These are phyloP conservation scores for Candida mattraensis DNA, from an alignment of 805 yeast species.

Conservation along the genomic window DNA sequence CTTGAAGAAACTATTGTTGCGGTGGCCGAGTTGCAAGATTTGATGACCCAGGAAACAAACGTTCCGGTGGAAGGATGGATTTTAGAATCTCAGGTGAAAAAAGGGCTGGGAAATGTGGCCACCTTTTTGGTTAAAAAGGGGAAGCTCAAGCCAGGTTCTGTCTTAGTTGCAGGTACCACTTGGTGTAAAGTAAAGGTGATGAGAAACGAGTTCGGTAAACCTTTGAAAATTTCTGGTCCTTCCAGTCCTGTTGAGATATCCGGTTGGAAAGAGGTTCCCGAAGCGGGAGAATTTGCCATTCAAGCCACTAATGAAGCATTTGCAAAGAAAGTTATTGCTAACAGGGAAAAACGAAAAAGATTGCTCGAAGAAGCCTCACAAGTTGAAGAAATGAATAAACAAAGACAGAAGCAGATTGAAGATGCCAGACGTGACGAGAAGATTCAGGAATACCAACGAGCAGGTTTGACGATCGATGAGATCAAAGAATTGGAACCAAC, in stretches of 20 bases:
- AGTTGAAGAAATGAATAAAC: slow-evolving; percentile 69
- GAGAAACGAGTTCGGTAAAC: slow-evolving; percentile 69
- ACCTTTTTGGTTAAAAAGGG: slow-evolving; percentile 85
- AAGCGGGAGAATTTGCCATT: slow-evolving; percentile 81
- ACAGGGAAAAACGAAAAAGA: slow-evolving; percentile 55
- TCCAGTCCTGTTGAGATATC: slow-evolving; percentile 86
- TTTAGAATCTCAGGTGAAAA: slow-evolving; percentile 78
- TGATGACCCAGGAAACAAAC: slow-evolving; percentile 57
- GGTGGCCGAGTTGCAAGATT: slow-evolving; percentile 78
- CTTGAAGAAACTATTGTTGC: slow-evolving; percentile 87
- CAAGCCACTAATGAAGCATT: slow-evolving; percentile 71
- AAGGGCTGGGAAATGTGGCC: slow-evolving; percentile 83
- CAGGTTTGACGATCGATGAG: slow-evolving; percentile 58
- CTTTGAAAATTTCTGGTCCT: slow-evolving; percentile 69
- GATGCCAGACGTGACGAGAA: slow-evolving; percentile 53
- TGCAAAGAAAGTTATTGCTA: slow-evolving; percentile 73
- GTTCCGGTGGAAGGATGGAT: slow-evolving; percentile 81
- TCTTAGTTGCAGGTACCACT: slow-evolving; percentile 84
- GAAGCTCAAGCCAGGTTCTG: slow-evolving; percentile 61
- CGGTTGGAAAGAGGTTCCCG: slow-evolving; percentile 95
- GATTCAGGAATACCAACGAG: slow-evolving; percentile 54
- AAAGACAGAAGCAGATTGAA: slow-evolving; percentile 54
- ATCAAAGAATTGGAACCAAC: slow-evolving; percentile 37
- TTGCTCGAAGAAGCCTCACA: slow-evolving; percentile 58
- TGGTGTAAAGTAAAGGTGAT: slow-evolving; percentile 82